Evolutionary conservation across 108 stramenopile genomes (phyloP).

Genomic region (Discostella stelligeroides): DNA sequence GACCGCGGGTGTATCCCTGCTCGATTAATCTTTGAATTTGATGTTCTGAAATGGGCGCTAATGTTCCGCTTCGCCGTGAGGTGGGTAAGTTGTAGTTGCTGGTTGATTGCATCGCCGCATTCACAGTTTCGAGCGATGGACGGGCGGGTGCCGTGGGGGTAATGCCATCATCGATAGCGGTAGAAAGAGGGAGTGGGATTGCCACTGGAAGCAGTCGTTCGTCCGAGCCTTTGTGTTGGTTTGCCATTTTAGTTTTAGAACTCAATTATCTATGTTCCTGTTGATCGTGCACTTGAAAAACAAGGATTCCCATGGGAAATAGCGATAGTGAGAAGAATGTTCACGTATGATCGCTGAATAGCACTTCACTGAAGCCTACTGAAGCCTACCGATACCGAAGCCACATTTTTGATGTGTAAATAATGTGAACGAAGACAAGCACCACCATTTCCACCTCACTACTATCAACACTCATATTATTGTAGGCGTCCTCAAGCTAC

Average conservation of each 20-base stretch:
- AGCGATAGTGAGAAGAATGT: too few species aligned
- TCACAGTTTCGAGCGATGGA: constrained; percentile 12
- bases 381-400: too few species aligned
- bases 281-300: too few species aligned
- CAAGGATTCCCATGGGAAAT: too few species aligned
- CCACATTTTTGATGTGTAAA: too few species aligned
- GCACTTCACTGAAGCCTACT: too few species aligned
- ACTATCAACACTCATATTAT: too few species aligned
- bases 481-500: too few species aligned
- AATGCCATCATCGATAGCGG: neutral
- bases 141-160: constrained; percentile 12
- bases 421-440: too few species aligned
- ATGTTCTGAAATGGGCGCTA: constrained; percentile 20
- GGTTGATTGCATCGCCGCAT: neutral
- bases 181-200: neutral
- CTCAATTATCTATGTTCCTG: too few species aligned
- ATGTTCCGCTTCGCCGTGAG: constrained; percentile 16
- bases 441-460: too few species aligned
- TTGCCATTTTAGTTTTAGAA: neutral
- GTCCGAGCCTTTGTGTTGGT: neutral
- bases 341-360: too few species aligned
- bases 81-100: constrained; percentile 43
- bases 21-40: constrained; percentile 40
- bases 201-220: constrained; percentile 7
- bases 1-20: constrained; percentile 78